Evolutionary conservation across 164 flowering plant species (phyloP).

Genomic region (Malania oleifera): DNA sequence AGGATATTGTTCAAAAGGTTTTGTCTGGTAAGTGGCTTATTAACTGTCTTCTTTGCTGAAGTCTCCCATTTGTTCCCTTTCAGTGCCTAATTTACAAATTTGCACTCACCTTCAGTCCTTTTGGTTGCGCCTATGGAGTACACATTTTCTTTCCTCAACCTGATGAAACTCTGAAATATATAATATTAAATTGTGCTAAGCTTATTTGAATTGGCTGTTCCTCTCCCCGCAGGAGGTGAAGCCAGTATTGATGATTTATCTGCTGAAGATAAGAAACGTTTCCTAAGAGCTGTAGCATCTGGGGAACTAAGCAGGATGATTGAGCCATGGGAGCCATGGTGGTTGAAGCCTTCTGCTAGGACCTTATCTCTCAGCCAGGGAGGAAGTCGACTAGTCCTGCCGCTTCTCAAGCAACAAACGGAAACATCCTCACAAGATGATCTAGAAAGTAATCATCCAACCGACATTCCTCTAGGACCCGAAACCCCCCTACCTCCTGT

Average conservation of each 20-base stretch:
- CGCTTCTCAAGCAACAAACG: conserved; percentile 24
- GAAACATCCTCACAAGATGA: conserved; percentile 19
- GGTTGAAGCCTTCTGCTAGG: conserved; percentile 74
- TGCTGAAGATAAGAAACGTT: conserved; percentile 55
- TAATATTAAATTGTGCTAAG: neutral
- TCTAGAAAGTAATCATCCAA: conserved; percentile 17
- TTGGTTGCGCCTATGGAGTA: neutral
- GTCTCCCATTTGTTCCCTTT: neutral
- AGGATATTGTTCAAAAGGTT: conserved; percentile 70
- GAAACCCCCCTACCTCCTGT: conserved; percentile 56
- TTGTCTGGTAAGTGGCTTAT: conserved; percentile 50
- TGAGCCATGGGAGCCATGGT: conserved; percentile 96
- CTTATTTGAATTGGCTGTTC: conserved; percentile 4
- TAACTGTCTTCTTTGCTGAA: neutral
- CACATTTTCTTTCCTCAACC: neutral
- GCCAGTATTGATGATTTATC: conserved; percentile 62
- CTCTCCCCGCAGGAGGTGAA: conserved; percentile 41
- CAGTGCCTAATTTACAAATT: neutral
- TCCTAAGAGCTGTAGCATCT: conserved; percentile 75
- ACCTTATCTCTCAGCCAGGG: conserved; percentile 48
- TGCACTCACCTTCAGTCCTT: neutral
- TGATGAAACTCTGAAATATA: neutral
- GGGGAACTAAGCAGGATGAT: conserved; percentile 91
- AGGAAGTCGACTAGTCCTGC: conserved; percentile 65
- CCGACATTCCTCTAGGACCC: conserved; percentile 72